Evolutionary conservation across 2,329 filamentous ascomycete species (phyloP), one percentile per base, ranked within the genome.

Genomic region (Alternaria longipes): DNA sequence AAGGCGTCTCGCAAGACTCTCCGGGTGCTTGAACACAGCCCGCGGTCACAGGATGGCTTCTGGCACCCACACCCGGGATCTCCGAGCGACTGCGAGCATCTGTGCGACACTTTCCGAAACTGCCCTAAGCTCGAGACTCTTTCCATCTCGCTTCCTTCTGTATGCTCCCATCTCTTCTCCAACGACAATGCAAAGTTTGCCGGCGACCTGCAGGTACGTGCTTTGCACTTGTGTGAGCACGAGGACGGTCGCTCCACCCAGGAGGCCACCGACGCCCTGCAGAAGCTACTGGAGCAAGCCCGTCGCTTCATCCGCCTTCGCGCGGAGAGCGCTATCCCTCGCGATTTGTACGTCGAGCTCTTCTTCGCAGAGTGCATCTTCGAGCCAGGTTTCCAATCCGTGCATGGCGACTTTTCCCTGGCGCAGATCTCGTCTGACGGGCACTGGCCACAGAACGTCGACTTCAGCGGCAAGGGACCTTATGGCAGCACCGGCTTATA

Each of bases 311-410:
- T 83, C 46, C 65, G 68, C 16, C 70, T 73, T 5, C 80, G 80
- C 28, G 74, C 76, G 4, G 75, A 78, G 12, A 76, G 77, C 59
- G 69, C 74, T 24, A 71, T 78, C 32, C 78, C 78, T 8, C 71
- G 66, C 28, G 74, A 80, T 26, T 77, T 85, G 2, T 79, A 79
- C 56, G 75, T 84, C 47, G 82, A 85, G 65, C 72, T 85, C 28
- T 85, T 85, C 78, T 84, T 84, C 67, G 81, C 81, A 2, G 82
- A 83, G 60, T 82, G 80, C 73, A 84, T 85, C 65, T 85, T 85
- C 69, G 81, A 84, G 59, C 82, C 82, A 0, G 78, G 78, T 47
- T 78, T 79, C 62, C 67, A 73, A 16, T 69, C 81, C 12, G 83
- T 84, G 11, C 83, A 85, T 54, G 83, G 82, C 50, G 82, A 84